These are phyloP conservation scores for Citeromyces matritensis DNA, from an alignment of 805 yeast species.

Conservation along the genomic window DNA sequence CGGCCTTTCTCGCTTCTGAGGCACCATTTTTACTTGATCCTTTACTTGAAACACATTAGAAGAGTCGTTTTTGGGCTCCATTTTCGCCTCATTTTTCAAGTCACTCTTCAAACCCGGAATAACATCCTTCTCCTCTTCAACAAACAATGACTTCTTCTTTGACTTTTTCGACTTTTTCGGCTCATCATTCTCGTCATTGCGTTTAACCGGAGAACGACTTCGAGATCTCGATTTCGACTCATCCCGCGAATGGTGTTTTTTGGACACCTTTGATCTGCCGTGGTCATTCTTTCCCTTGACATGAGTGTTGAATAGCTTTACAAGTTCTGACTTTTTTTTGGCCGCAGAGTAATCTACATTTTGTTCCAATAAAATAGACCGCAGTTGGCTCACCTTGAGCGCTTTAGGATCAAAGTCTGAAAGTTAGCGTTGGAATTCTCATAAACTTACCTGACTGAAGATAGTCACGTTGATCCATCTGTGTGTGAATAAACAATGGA, in stretches of 20 bases:
- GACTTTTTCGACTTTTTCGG: neutral
- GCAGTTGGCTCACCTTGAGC: slow-evolving; percentile 54
- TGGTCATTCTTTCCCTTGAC: slow-evolving; percentile 31
- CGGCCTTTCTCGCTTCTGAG: neutral
- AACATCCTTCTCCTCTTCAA: neutral
- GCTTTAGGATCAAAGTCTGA: slow-evolving; percentile 53
- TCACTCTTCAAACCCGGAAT: no score
- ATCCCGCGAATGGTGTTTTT: slow-evolving; percentile 11
- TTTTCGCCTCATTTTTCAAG: neutral
- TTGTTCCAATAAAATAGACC: slow-evolving; percentile 49
- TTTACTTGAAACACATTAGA: neutral
- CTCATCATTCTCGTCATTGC: neutral
- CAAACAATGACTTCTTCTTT: neutral
- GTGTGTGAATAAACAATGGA: no score
- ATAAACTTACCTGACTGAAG: no score
- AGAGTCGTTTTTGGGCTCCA: neutral
- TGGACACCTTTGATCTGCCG: slow-evolving; percentile 7
- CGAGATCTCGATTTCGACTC: slow-evolving; percentile 1
- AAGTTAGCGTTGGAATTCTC: slow-evolving; percentile 8
- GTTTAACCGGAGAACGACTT: neutral
- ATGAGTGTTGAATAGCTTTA: slow-evolving; percentile 41
- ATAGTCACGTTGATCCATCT: no score
- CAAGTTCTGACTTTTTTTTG: slow-evolving; percentile 54
- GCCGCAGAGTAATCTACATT: slow-evolving; percentile 43
- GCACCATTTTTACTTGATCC: neutral